phyloP scores from a whole-genome alignment of 1,284 basidiomycete genomes.

The Trametes sp. region DNA sequence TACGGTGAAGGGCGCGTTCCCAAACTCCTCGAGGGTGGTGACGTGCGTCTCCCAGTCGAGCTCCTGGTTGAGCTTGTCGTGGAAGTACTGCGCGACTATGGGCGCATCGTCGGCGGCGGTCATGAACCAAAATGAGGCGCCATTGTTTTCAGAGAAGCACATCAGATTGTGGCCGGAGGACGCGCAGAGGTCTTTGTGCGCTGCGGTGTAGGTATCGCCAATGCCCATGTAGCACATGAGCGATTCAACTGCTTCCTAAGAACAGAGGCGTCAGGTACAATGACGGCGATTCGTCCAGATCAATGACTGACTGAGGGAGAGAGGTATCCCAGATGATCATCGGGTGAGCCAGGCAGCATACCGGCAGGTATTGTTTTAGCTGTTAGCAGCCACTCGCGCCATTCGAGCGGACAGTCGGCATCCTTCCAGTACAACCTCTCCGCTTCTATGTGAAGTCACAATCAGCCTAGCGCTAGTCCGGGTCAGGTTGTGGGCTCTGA shows the following conservation, averaged over 20 bases:
- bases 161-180: constrained; percentile 84
- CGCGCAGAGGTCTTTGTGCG: constrained; percentile 81
- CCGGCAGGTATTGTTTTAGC: constrained; percentile 54
- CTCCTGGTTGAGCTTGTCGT: constrained; percentile 59
- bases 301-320: constrained; percentile 50
- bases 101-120: constrained; percentile 63
- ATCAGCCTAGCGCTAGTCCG: neutral
- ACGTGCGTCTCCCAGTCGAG: constrained; percentile 76
- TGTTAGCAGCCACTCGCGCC: constrained; percentile 64
- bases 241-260: constrained; percentile 67
- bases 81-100: constrained; percentile 64
- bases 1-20: constrained; percentile 66
- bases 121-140: constrained; percentile 85
- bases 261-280: neutral
- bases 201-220: constrained; percentile 78
- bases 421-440: constrained; percentile 79
- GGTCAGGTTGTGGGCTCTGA: constrained; percentile 3
- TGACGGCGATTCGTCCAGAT: neutral
- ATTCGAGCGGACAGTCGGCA: constrained; percentile 65
- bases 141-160: constrained; percentile 73
- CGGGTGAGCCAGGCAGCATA: constrained; percentile 56
- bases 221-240: constrained; percentile 82
- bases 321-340: constrained; percentile 65
- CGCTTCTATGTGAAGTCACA: constrained; percentile 49
- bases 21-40: constrained; percentile 67